Conservation (phyloP, 805 yeast species). For the Kuraishia hungarica region DNA sequence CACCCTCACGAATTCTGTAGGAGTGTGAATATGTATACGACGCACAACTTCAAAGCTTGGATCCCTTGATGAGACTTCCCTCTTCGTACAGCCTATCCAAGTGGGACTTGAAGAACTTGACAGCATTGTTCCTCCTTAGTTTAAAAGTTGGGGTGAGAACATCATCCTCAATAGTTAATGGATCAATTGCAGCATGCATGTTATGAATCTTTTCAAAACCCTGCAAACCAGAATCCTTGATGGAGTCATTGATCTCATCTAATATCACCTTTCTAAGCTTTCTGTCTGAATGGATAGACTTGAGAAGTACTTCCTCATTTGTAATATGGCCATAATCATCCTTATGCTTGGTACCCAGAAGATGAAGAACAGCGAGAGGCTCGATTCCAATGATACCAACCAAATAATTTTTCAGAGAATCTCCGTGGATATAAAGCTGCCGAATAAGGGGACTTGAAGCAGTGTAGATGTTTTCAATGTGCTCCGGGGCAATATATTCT, state of each 20-base stretch:
- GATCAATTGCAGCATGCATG: constrained; percentile 42
- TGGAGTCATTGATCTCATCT: constrained; percentile 26
- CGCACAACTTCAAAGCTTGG: constrained; percentile 1
- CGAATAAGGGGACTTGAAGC: constrained; percentile 35
- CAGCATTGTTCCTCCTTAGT: constrained; percentile 24
- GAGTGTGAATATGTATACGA: too few species aligned
- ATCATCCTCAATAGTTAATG: constrained; percentile 52
- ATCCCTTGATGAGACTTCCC: constrained; percentile 7
- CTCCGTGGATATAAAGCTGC: constrained; percentile 59
- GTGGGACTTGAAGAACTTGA: constrained; percentile 3
- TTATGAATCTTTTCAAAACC: constrained; percentile 63
- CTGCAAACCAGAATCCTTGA: constrained; percentile 30
- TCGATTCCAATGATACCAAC: constrained; percentile 61
- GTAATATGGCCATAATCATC: constrained; percentile 6
- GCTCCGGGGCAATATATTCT: constrained; percentile 70
- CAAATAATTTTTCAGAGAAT: constrained; percentile 43
- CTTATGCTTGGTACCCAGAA: neutral
- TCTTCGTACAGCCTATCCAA: constrained; percentile 7
- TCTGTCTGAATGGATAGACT: constrained; percentile 12
- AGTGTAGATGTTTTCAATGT: constrained; percentile 58
- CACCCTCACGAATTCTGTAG: too few species aligned
- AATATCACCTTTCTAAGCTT: constrained; percentile 24
- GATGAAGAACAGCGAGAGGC: constrained; percentile 17
- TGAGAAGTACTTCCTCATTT: constrained; percentile 18
- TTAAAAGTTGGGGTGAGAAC: constrained; percentile 61